Percentiles rank a stretch among this genome's conserved stretches.
These are phyloP conservation scores for Anisodus tanguticus DNA, from an alignment of 257 asterid species.

Conservation along the genomic window DNA sequence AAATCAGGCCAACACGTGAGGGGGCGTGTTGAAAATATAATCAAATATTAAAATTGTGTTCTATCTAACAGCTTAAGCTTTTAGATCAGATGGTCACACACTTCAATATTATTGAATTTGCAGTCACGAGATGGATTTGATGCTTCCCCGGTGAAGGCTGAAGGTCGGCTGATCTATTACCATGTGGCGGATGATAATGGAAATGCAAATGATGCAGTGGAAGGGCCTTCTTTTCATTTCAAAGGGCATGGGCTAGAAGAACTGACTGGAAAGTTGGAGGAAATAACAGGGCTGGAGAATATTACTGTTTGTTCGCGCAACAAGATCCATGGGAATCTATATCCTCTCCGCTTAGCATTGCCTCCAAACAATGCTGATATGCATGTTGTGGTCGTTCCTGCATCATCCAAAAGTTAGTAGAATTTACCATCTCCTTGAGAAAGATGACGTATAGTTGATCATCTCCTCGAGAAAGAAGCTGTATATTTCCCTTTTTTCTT, in stretches of 20 bases:
- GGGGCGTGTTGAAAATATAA: too few relatives aligned
- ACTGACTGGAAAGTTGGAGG: constrained; percentile 61
- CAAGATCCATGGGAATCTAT: constrained; percentile 79
- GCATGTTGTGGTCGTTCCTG: constrained; percentile 73
- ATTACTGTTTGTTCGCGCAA: constrained; percentile 70
- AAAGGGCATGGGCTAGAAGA: constrained; percentile 68
- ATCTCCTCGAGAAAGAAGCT: neutral
- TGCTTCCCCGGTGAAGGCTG: constrained; percentile 58
- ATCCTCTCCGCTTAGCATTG: constrained; percentile 87
- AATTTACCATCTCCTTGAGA: neutral
- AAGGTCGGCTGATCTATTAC: constrained; percentile 72
- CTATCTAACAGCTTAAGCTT: too few relatives aligned
- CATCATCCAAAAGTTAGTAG: constrained; percentile 57
- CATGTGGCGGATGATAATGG: constrained; percentile 71
- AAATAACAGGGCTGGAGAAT: constrained; percentile 63
- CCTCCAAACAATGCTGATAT: constrained; percentile 86
- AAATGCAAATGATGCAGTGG: constrained; percentile 65
- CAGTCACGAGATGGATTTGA: constrained; percentile 71
- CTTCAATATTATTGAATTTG: constrained; percentile 26
- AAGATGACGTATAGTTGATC: neutral
- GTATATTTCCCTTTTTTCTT: constrained; percentile 24
- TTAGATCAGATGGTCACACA: too few relatives aligned
- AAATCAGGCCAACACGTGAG: too few relatives aligned
- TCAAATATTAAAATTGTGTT: too few relatives aligned
- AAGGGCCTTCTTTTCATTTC: constrained; percentile 64